Evolutionary conservation across 2,329 filamentous ascomycete genomes (phyloP).

Genomic region (Colletotrichum lindemuthianum): DNA sequence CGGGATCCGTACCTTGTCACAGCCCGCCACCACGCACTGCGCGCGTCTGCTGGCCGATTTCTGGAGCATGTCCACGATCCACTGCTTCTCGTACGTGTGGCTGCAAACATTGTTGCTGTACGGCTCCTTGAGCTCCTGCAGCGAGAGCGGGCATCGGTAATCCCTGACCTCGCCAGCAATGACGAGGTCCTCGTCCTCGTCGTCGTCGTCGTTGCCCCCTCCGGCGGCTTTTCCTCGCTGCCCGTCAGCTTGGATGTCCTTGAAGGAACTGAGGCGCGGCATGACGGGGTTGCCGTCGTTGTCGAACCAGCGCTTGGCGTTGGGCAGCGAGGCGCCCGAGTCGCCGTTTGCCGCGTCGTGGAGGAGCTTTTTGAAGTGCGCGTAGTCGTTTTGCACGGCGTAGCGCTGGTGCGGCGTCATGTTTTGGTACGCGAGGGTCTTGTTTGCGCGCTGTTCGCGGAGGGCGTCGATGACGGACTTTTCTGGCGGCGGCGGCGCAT

Average conservation of each 20-base stretch:
- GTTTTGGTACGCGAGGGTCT: constrained; percentile 53
- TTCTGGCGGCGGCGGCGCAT: constrained; percentile 29
- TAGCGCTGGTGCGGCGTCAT: constrained; percentile 60
- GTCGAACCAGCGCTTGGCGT: constrained; percentile 65
- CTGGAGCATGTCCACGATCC: constrained; percentile 68
- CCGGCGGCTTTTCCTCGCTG: constrained; percentile 41
- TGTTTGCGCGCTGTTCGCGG: constrained; percentile 47
- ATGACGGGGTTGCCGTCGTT: constrained; percentile 53
- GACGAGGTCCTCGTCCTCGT: constrained; percentile 75
- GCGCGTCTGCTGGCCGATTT: constrained; percentile 46
- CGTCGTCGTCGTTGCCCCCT: constrained; percentile 59
- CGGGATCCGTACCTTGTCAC: constrained; percentile 60
- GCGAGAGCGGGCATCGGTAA: constrained; percentile 75
- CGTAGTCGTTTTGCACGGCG: constrained; percentile 67
- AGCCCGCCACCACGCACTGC: constrained; percentile 74
- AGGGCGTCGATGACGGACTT: constrained; percentile 48
- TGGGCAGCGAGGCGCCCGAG: constrained; percentile 61
- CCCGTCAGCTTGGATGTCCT: constrained; percentile 46
- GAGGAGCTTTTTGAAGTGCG: constrained; percentile 67
- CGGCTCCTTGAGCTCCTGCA: constrained; percentile 72
- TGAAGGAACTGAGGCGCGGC: constrained; percentile 12
- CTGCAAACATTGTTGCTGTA: constrained; percentile 74
- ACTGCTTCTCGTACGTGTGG: constrained; percentile 76
- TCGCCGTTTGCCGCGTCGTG: constrained; percentile 62
- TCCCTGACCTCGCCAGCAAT: constrained; percentile 71